Base-by-base conservation (phyloP, 2,329 filamentous ascomycete genomes). In the Venturia oleaginea region DNA sequence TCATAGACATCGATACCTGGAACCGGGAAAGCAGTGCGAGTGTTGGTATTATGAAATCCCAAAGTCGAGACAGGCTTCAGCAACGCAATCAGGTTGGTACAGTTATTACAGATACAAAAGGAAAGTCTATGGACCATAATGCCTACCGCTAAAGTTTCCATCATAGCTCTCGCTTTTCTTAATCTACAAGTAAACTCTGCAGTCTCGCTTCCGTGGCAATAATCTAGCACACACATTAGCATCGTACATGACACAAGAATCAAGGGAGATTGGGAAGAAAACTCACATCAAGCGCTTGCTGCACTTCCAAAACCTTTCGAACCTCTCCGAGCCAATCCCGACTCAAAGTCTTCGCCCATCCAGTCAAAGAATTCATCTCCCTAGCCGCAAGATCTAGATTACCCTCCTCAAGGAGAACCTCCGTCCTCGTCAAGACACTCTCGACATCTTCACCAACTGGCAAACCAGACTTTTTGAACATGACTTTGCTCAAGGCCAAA, bases 271-370 rank as follows among this genome's bases (percentile, higher is more conserved):
- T 15, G 37, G 40, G 19, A 3, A 24, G n/a, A 48, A 43, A 4
- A 84, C 87, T 86, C 77, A 96, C 94, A 77, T 99, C 94, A 71
- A 99, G 82, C 72, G 94, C 94, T 79, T 99, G 94, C 78, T 90
- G 88, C 68, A 97, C 94, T 79, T 99, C 94, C 72, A 99, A 81
- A 68, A 96, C 91, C 79, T 92, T 89, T 74, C 94, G 86, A 67
- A 92, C 90, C 81, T 99, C 94, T 62, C 83, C 84, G 69, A 99
- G 78, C 94, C 94, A 99, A 76, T 99, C 94, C 72, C 89, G 87
- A 77, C 91, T 95, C 73, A 99, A 79, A 48, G 92, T 93, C 83
- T 94, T 96, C 59, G 93, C 92, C 94, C 94, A 99, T 32, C 94
- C 94, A 67, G 88, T 84, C 59, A 99, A 81, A 1, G 87, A 85